phyloP scores from a whole-genome alignment of 2,329 filamentous ascomycete species.

The Colletotrichum viniferum region DNA sequence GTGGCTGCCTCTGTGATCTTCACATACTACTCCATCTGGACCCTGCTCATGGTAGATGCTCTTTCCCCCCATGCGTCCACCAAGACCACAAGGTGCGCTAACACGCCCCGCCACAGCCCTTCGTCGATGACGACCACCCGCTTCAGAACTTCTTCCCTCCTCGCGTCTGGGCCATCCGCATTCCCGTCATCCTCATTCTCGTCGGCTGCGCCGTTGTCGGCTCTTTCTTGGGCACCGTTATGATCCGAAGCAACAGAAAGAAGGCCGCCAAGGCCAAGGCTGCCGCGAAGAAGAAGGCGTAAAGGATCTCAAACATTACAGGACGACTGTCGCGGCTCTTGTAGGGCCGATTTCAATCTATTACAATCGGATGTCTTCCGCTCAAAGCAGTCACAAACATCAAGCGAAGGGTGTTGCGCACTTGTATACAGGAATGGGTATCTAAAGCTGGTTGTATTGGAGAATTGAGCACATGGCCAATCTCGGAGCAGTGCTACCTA shows the following conservation, averaged over 20 bases:
- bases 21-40: constrained; percentile 97
- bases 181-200: constrained; percentile 94
- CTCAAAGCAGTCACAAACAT: not conserved
- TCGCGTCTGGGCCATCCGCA: constrained; percentile 97
- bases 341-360: not conserved
- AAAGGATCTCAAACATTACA: constrained; percentile 30
- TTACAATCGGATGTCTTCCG: not conserved
- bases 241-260: constrained; percentile 99
- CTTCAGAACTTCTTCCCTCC: constrained; percentile 95
- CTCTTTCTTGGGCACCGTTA: constrained; percentile 93
- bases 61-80: not conserved
- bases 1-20: constrained; percentile 68
- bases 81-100: not conserved
- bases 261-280: constrained; percentile 93
- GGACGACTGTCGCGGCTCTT: not conserved
- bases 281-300: constrained; percentile 84
- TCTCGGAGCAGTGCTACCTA: not conserved
- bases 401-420: not conserved
- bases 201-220: constrained; percentile 92
- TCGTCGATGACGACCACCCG: constrained; percentile 92
- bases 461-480: constrained; percentile 6
- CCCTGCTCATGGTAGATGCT: constrained; percentile 83
- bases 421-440: constrained; percentile 4
- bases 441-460: constrained; percentile 17
- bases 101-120: constrained; percentile 67